Base-by-base conservation (phyloP, 352 stramenopile genomes). In the Globisporangium paddicum region DNA sequence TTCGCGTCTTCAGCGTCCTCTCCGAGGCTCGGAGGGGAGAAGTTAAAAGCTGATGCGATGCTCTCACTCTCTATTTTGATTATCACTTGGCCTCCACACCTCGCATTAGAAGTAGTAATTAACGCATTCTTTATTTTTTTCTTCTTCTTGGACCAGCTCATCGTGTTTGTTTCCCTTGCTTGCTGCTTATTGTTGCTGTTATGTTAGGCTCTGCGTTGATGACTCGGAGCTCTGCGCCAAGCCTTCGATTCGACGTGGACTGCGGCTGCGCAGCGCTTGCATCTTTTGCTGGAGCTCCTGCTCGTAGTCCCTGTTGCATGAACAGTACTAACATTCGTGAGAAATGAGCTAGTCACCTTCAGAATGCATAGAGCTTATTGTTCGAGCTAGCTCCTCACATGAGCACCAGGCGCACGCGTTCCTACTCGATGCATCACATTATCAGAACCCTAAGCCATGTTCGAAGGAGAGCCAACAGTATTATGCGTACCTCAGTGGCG, bases 391-490 rank as follows among this genome's bases (percentile, higher is more conserved):
- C 13, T 44, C 38, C 38, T 28, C 57, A 90, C 77, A 69, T 62
- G 11, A 88, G 59, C 26, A 70, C 72, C 41, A 78, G 57, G 1
- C 77, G 79, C 3, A 90, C 70, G 44, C 75, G 80, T n/a, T 88
- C 73, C 51, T 38, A 21, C 14, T 16, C 26, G 45, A 35, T 23
- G n/a, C n/a, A n/a, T n/a, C n/a, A n/a, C n/a, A n/a, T 44, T 6
- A 21, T 8, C n/a, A 19, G 38, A 21, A 44, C 21, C 16, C 16
- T 21, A 14, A 11, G 8, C 14, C n/a, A n/a, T n/a, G n/a, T n/a
- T n/a, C n/a, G n/a, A n/a, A n/a, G n/a, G n/a, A n/a, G n/a, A n/a
- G n/a, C 16, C 34, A 38, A 38, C 19, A 28, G 18, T 51, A 21
- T 35, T 32, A 6, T 6, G 6, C 19, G 6, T 18, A 68, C 57